Evolutionary conservation across 2,329 filamentous ascomycete species (phyloP).

Genomic region (Colletotrichum noveboracense): DNA sequence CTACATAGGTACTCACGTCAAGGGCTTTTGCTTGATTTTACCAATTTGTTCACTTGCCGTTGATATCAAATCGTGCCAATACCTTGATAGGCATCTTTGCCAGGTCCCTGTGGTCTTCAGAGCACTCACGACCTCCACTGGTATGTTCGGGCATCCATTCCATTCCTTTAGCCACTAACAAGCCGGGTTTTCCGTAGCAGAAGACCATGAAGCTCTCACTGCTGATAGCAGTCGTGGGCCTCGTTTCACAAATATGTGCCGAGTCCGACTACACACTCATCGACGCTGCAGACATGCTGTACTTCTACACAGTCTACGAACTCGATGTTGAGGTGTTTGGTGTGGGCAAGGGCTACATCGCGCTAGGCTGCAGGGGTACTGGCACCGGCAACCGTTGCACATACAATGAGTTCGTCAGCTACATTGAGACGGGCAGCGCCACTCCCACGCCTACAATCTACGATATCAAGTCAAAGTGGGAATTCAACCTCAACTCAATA

Average conservation of each 20-base stretch:
- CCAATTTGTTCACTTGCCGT: fast-evolving
- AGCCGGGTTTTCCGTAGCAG: not conserved
- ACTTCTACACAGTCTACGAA: not conserved
- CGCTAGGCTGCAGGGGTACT: not conserved
- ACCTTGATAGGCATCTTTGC: not conserved
- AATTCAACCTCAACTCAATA: not conserved
- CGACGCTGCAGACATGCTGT: not conserved
- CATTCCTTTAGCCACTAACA: not conserved
- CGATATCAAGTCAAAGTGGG: not conserved
- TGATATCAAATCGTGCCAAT: fast-evolving
- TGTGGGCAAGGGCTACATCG: not conserved
- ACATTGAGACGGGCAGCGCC: not conserved
- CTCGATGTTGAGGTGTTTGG: not conserved
- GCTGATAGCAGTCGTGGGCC: not conserved
- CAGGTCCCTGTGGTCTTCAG: not conserved
- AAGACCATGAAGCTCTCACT: not conserved
- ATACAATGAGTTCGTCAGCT: not conserved
- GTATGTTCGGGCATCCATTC: not conserved
- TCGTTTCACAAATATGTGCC: not conserved
- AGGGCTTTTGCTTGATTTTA: not conserved
- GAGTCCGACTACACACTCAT: not conserved
- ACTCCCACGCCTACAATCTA: not conserved
- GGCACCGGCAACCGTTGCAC: not conserved
- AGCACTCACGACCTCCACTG: not conserved
- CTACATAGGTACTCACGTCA: not conserved